These are phyloP conservation scores for Cenchrus fungigraminus DNA, from an alignment of 176 grass and related monocot genomes.

Conservation along the genomic window DNA sequence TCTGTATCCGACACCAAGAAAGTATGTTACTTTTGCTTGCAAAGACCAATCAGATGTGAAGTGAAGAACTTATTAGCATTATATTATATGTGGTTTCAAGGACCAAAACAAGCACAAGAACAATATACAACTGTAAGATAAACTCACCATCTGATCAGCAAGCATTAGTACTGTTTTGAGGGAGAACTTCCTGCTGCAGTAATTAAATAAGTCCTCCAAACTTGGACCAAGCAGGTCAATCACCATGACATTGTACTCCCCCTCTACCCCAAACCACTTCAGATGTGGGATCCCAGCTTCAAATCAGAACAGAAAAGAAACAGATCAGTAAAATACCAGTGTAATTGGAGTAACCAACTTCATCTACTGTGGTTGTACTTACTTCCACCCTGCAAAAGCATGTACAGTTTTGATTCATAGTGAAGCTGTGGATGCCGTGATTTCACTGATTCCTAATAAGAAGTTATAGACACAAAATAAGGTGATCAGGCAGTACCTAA, in stretches of 20 bases:
- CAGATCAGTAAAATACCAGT: constrained; percentile 17
- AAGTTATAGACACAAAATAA: constrained; percentile 27
- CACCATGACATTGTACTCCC: constrained; percentile 86
- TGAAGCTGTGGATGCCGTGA: constrained; percentile 76
- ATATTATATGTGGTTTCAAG: constrained; percentile 12
- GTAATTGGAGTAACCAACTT: constrained; percentile 20
- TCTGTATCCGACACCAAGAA: constrained; percentile 46
- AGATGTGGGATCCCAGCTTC: constrained; percentile 69
- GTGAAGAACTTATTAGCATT: background rate
- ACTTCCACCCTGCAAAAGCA: constrained; percentile 77
- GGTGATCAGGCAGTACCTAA: constrained; percentile 16
- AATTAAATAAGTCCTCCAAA: constrained; percentile 86
- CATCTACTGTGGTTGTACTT: constrained; percentile 27
- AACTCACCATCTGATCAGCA: constrained; percentile 78
- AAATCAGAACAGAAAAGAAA: constrained; percentile 23
- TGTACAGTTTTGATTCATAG: constrained; percentile 78
- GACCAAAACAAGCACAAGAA: constrained; percentile 27
- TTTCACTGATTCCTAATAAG: constrained; percentile 65
- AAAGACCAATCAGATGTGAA: constrained; percentile 17
- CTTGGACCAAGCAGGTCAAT: constrained; percentile 87
- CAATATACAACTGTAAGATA: constrained; percentile 14
- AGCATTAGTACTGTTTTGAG: constrained; percentile 89
- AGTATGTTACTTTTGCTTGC: constrained; percentile 8
- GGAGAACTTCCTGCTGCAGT: constrained; percentile 81
- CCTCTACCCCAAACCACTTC: constrained; percentile 85